Percentiles rank a stretch among this genome's conserved stretches.
These are phyloP conservation scores for Musa balbisiana DNA, from an alignment of 202 grass and related monocot species.

Conservation along the genomic window DNA sequence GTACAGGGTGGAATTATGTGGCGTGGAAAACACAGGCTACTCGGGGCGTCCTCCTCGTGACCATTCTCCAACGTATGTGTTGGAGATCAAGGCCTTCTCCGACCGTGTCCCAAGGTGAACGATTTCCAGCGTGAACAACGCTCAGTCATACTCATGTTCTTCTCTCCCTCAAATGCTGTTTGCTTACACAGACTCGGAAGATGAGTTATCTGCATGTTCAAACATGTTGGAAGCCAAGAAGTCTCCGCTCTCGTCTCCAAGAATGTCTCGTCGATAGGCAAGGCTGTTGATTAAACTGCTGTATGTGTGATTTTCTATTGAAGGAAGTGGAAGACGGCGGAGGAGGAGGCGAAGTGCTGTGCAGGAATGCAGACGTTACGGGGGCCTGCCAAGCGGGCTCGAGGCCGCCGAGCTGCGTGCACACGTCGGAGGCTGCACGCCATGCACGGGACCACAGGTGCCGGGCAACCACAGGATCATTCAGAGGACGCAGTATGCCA, in stretches of 20 bases:
- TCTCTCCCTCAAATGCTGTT: background rate
- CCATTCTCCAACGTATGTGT: background rate
- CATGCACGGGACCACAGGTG: slow-evolving; percentile 40
- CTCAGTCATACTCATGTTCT: background rate
- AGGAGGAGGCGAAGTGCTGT: background rate
- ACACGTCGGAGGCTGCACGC: slow-evolving; percentile 37
- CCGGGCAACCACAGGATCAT: slow-evolving; percentile 9
- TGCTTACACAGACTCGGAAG: background rate
- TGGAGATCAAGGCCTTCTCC: background rate
- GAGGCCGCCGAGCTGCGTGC: slow-evolving; percentile 44
- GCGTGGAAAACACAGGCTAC: background rate
- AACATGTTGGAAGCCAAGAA: background rate
- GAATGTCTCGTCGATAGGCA: background rate
- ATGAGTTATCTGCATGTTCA: background rate
- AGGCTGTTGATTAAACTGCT: background rate
- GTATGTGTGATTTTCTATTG: background rate
- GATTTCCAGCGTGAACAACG: background rate
- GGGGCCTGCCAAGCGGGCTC: slow-evolving; percentile 31
- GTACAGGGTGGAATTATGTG: slow-evolving; percentile 1
- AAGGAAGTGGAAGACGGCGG: background rate
- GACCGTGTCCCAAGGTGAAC: slow-evolving; percentile 1
- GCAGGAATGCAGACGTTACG: background rate
- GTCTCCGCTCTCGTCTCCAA: background rate
- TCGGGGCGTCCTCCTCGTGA: background rate
- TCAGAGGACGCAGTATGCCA: slow-evolving; percentile 22